phyloP scores from a whole-genome alignment of 2,329 filamentous ascomycete genomes.

The Ascomycota sp. region DNA sequence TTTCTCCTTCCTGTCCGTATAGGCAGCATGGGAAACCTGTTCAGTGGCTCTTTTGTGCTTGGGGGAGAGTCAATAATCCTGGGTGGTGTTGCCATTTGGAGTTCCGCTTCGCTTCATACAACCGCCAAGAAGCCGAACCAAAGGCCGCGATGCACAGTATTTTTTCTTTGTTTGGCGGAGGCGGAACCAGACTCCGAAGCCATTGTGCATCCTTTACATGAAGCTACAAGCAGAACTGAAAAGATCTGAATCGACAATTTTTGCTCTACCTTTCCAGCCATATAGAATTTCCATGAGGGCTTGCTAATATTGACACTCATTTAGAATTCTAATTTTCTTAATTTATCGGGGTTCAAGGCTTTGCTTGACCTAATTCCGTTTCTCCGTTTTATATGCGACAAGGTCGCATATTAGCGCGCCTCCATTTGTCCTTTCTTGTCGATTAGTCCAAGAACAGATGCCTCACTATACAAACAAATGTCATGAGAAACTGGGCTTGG shows the following conservation, averaged over 20 bases:
- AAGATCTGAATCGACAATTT: slow-evolving; percentile 45
- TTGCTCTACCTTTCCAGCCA: too few relatives aligned
- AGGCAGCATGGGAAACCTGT: background rate
- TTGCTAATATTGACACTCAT: too few relatives aligned
- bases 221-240: slow-evolving; percentile 38
- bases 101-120: slow-evolving; percentile 24
- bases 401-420: too few relatives aligned
- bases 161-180: slow-evolving; percentile 1
- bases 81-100: slow-evolving; percentile 27
- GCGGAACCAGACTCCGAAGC: slow-evolving; percentile 12
- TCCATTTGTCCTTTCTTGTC: too few relatives aligned
- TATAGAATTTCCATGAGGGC: too few relatives aligned
- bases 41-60: slow-evolving; percentile 1
- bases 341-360: too few relatives aligned
- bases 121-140: slow-evolving; percentile 28
- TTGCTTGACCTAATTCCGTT: too few relatives aligned
- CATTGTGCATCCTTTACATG: slow-evolving; percentile 29
- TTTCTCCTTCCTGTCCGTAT: slow-evolving; percentile 1
- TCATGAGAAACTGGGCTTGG: too few relatives aligned
- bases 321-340: too few relatives aligned
- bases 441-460: too few relatives aligned
- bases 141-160: slow-evolving; percentile 36
- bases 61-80: background rate
- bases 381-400: too few relatives aligned
- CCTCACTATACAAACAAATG: too few relatives aligned